Evolutionary conservation across 1,284 basidiomycete genomes (phyloP), one percentile per base, ranked within the genome.

Genomic region (Limonomyces culmigenus): DNA sequence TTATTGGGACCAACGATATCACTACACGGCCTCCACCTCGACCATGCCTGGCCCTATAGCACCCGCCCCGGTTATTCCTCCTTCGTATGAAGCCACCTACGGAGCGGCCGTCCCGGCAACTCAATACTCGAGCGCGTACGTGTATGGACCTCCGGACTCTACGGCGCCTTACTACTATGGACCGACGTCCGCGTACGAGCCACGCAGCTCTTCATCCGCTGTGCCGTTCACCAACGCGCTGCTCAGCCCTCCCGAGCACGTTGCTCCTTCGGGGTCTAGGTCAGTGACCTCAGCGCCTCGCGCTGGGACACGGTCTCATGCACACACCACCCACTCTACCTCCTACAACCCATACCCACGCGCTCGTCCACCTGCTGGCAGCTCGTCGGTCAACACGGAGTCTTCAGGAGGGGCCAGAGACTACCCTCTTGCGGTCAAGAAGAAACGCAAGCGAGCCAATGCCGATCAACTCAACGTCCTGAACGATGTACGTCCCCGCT

Each of bases 381-480:
- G 60, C 32, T 56, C 64, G 42, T 36, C 48, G 36, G 41, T 55
- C 42, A 32, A 15, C 16, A 17, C 25, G 25, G 8, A 8, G 25
- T n/a, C n/a, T 8, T n/a, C 8, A 8, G 25, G 10, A 8, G 25
- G 25, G 25, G 8, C 43, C 62, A 44, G 32, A 48, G 16, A 50
- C 52, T 27, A 60, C 66, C 60, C 42, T 47, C 53, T 30, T 49
- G 49, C 41, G 41, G 44, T 10, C 45, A 86, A 86, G 63, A 85
- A 84, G 61, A 86, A 86, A 57, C 70, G 81, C 50, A 81, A 83
- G 60, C 70, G 81, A 38, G 83, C 81, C 3, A 79, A 84, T 46
- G 74, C 78, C 6, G 64, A 65, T 29, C 81, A 86, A 46, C 61
- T 86, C 39, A 76, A 78, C 50, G 70, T 80, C 29, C 60, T 86